Evolutionary conservation across 2,329 filamentous ascomycete species (phyloP), one percentile per base, ranked within the genome.

Genomic region (Microsporum canis): DNA sequence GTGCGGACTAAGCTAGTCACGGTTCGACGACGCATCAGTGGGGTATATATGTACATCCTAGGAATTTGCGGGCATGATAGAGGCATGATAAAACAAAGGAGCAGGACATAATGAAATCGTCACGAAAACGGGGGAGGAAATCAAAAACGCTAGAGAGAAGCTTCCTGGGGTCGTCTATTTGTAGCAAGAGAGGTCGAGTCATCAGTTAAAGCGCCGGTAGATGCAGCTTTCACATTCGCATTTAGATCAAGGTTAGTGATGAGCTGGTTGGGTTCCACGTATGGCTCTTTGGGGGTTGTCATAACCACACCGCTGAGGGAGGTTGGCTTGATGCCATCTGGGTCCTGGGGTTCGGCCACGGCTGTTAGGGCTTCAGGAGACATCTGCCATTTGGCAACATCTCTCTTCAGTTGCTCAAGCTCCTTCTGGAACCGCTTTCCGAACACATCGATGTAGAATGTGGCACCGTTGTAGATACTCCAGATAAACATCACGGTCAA

Each of bases 391-490:
- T 90, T 92, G 53, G 86, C 83, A 6, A 99, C 91, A 70, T 99
- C 94, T 60, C 84, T 84, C 75, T 88, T 91, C 76, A 99, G 82
- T 59, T 87, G 82, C 71, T 99, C 91, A 10, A 99, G 80, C 73
- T 99, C 94, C 71, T 92, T 96, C 78, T 99, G 90, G 79, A 99
- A 97, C 1, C 91, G 85, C 69, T 89, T 95, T 60, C 95, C 94
- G 72, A 97, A 99, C 1, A 97, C 89, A 68, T 99, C 94, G 70
- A 99, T 97, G 75, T 99, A 99, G 74, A 88, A 99, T 0, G 91
- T 97, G 17, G 94, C 90, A 36, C 94, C 94, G 68, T 99, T 99
- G 78, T 96, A 95, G 61, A 96, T 88, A 67, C 89, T 95, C 91
- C 91, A 96, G 49, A 84, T 80, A 70, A 99, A 97, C n/a, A 99